Base-by-base conservation (phyloP, 2,329 filamentous ascomycete genomes). In the Diplodia sapinea region DNA sequence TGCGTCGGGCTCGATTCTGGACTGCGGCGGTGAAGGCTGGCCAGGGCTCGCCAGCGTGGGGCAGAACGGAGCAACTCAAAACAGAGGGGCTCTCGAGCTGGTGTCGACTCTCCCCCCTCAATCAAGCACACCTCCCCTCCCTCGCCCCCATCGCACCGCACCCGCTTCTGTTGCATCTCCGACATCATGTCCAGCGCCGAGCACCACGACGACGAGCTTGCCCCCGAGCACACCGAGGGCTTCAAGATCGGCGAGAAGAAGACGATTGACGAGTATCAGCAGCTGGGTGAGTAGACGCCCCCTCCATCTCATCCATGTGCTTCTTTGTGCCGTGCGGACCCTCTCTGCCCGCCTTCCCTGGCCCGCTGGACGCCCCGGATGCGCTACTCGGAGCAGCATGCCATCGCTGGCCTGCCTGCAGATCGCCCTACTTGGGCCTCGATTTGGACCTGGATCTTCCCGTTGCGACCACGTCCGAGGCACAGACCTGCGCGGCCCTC, bases 221-320 rank as follows among this genome's bases (percentile, higher is more conserved):
- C 91, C 80, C 90, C 93, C 71, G 91, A 95, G 84, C 87, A 90
- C 83, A 97, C 94, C 72, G 90, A 94, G 83, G 94, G 94, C 79
- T 98, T 97, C 90, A 97, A 96, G 88, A 91, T 97, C 78, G 94
- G 93, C 73, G 93, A 97, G 88, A 97, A 97, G 90, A 97, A 98
- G 88, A 96, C 92, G 74, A 86, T 99, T 77, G 92, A 94, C 71
- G 92, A 97, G 81, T 97, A 97, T 83, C 87, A 94, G 78, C 86
- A 97, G 80, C 91, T 99, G 82, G 95, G 93, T 96, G 85, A 77
- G 91, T 85, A 50, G 29, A 52, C 29, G 17, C 54, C 31, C 29
- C 52, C 17, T 33, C 63, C 47, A 38, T 36, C 31, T 40, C 52
- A 36, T 36, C 52, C 64, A 59, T 51, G 43, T 57, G 54, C 64